Evolutionary conservation across 2,329 filamentous ascomycete genomes (phyloP).

Genomic region (Colletotrichum agaves): DNA sequence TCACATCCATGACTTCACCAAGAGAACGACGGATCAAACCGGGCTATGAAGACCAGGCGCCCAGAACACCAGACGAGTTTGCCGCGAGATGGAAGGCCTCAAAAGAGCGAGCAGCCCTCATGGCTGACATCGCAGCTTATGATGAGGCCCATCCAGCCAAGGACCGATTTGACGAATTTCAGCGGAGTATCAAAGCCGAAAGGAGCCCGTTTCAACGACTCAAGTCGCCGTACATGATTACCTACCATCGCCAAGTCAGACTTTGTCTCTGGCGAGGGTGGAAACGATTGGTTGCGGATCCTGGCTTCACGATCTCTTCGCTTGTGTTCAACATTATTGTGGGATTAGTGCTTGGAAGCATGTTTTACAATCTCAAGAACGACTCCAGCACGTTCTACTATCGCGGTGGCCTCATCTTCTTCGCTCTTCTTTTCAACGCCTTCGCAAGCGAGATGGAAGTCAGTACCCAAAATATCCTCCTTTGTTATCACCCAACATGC

Average conservation of each 20-base stretch:
- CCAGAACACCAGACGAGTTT: constrained; percentile 70
- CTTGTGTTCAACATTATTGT: constrained; percentile 53
- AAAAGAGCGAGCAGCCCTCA: constrained; percentile 2
- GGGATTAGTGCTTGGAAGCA: constrained; percentile 69
- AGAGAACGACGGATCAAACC: constrained; percentile 70
- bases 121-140: constrained; percentile 16
- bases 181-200: constrained; percentile 31
- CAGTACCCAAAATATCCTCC: background rate
- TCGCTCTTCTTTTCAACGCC: constrained; percentile 47
- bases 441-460: constrained; percentile 44
- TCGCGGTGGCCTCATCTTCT: constrained; percentile 43
- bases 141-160: constrained; percentile 15
- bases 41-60: constrained; percentile 60
- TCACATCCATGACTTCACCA: constrained; percentile 75
- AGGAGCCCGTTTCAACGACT: constrained; percentile 66
- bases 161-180: constrained; percentile 33
- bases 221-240: constrained; percentile 72
- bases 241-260: constrained; percentile 69
- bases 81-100: constrained; percentile 34
- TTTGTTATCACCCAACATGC: too few species aligned
- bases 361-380: constrained; percentile 70
- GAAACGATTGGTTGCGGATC: constrained; percentile 73
- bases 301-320: constrained; percentile 72
- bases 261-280: constrained; percentile 71
- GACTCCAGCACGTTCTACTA: constrained; percentile 68